These are phyloP conservation scores for Didymella pinodella DNA, from an alignment of 2,329 filamentous ascomycete genomes.

Conservation along the genomic window DNA sequence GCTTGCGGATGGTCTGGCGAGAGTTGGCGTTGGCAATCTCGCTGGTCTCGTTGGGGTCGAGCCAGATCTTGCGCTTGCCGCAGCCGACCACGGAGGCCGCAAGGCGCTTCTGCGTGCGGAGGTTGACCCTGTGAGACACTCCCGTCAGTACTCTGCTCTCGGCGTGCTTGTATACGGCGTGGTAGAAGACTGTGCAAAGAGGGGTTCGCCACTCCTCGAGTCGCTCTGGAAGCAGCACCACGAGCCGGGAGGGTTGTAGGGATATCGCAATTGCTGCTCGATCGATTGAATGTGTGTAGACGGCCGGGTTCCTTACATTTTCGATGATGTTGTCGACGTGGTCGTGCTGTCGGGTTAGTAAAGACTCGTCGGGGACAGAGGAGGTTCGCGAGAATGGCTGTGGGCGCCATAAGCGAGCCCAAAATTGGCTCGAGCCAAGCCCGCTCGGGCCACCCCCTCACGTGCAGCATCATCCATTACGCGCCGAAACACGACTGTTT, in stretches of 20 bases:
- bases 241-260: constrained; percentile 31
- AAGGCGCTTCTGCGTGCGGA: constrained; percentile 99
- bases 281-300: constrained; percentile 22
- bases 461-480: constrained; percentile 19
- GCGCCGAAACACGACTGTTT: constrained; percentile 11
- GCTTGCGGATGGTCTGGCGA: constrained; percentile 99
- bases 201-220: constrained; percentile 47
- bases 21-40: constrained; percentile 99
- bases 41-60: constrained; percentile 98
- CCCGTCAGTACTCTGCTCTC: constrained; percentile 42
- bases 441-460: constrained; percentile 12
- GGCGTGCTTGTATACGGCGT: constrained; percentile 30
- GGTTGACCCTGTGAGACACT: constrained; percentile 82
- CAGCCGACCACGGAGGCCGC: constrained; percentile 98
- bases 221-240: constrained; percentile 33
- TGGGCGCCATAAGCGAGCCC: constrained; percentile 23
- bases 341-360: constrained; percentile 40
- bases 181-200: constrained; percentile 37
- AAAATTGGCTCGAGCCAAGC: constrained; percentile 11
- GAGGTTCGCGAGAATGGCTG: constrained; percentile 17
- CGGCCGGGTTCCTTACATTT: constrained; percentile 52
- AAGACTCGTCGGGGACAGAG: constrained; percentile 5
- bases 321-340: constrained; percentile 51
- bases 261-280: constrained; percentile 31
- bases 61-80: constrained; percentile 99